Percentiles rank a stretch among this genome's conserved stretches.
Evolutionary conservation across 768 basidiomycete species (phyloP).

Genomic region (Boletus rubropictus): DNA sequence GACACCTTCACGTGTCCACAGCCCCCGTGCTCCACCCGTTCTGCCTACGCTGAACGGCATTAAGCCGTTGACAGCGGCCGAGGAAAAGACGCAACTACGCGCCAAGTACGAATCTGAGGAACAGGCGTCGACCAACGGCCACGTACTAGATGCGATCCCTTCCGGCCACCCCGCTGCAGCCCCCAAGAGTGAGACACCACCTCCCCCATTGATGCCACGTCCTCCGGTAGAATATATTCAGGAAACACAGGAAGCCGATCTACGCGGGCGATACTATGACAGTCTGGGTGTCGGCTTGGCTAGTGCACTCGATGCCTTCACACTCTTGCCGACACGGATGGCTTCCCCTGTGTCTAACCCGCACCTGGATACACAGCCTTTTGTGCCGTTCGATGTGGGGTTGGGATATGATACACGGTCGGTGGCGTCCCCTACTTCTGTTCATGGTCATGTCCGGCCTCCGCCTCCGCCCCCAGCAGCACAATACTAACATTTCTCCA

Average conservation of each 20-base stretch:
- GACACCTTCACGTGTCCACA: constrained; percentile 25
- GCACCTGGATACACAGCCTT: constrained; percentile 38
- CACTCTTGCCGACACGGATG: constrained; percentile 16
- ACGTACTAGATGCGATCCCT: not conserved
- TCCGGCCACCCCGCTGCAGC: constrained; percentile 15
- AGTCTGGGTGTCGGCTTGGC: constrained; percentile 16
- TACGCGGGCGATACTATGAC: constrained; percentile 42
- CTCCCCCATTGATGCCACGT: constrained; percentile 69
- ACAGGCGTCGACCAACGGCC: constrained; percentile 23
- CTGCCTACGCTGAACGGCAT: constrained; percentile 23
- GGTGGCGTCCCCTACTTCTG: constrained; percentile 5
- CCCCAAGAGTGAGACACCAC: constrained; percentile 30
- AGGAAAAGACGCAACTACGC: constrained; percentile 69
- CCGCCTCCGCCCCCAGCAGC: constrained; percentile 12
- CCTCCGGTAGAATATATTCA: constrained; percentile 78
- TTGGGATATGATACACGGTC: constrained; percentile 12
- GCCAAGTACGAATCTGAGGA: constrained; percentile 62
- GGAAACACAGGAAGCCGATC: constrained; percentile 73
- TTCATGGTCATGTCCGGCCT: not conserved
- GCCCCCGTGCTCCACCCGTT: constrained; percentile 28
- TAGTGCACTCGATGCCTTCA: constrained; percentile 33
- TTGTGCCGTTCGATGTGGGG: constrained; percentile 44
- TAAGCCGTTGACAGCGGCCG: constrained; percentile 56
- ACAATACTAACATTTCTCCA: constrained; percentile 8
- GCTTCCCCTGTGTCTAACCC: constrained; percentile 7